Evolutionary conservation across 371 early-diverging fungal species (phyloP), one percentile per base, ranked within the genome.

Genomic region (Thermomucor indicae-seudaticae): DNA sequence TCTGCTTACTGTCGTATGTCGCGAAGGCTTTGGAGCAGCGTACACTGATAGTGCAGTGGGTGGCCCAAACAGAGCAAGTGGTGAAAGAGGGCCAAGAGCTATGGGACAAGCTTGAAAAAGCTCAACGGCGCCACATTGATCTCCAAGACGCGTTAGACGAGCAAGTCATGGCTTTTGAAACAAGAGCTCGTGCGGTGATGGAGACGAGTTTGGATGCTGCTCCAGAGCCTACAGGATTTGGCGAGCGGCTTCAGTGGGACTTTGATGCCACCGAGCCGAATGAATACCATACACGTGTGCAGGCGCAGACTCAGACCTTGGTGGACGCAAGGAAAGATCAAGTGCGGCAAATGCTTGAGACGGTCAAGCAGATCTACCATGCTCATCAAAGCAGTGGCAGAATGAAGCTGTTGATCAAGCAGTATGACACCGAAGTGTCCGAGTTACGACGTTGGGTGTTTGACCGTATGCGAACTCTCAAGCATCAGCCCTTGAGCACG

Each of bases 361-460:
- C 58, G 5, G 31, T 60, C 6, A 58, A 60, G 19, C 39, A 40
- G 4, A 23, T 47, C 2, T 32, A 47, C 31, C 23, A 25, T 35
- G 43, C 52, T 0, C 69, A 65, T 30, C 58, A 49, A 16, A 62
- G 55, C 11, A 58, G 62, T 0, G 58, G 64, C 10, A 54, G 45
- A 12, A 51, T 62, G 39, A 65, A 66, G 30, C 29, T 50, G 0
- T 53, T 64, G 11, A 57, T 66, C n/a, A 51, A 40, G 7, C 55
- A 60, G 30, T 68, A 70, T 52, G 61, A 60, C 24, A 43, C 51
- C 14, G 64, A 70, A 16, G 60, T 66, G 8, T 38, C 47, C 8
- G 43, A 62, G 23, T 27, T 74, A 20, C 60, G 50, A 0, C 51
- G 47, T 5, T 74, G 75, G 75, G 60, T 74, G 17, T 35, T 57